phyloP scores from a whole-genome alignment of 495 filamentous ascomycete genomes.

The Penicillium daleae region DNA sequence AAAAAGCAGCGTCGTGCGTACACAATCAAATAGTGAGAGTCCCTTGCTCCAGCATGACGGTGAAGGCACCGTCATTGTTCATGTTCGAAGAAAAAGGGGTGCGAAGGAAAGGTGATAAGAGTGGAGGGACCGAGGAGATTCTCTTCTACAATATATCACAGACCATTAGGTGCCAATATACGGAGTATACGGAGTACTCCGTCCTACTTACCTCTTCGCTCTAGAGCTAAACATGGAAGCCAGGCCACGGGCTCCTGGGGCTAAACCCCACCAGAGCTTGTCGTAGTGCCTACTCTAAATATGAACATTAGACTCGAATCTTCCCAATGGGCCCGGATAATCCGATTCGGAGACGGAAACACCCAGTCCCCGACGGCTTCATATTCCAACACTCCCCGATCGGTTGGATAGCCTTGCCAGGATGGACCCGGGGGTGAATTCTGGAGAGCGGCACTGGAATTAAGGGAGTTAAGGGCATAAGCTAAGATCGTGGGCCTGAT shows the following conservation, averaged over 20 bases:
- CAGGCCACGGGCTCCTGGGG: neutral
- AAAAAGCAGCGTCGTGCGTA: neutral
- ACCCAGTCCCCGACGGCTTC: neutral
- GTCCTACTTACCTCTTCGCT: too few relatives aligned
- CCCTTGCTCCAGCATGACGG: conserved; percentile 4
- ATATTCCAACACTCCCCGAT: neutral
- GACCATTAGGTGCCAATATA: too few relatives aligned
- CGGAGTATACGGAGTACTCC: too few relatives aligned
- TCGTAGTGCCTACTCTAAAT: neutral
- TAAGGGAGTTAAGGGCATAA: neutral
- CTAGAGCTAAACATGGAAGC: neutral
- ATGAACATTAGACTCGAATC: neutral
- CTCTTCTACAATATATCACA: too few relatives aligned
- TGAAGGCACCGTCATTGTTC: conserved; percentile 1
- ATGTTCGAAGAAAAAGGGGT: neutral
- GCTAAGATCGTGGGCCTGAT: neutral
- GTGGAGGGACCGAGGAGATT: neutral
- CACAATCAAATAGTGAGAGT: neutral
- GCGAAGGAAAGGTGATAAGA: neutral
- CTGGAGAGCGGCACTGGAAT: neutral
- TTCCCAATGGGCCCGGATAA: neutral
- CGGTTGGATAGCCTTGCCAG: neutral
- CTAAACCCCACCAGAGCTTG: too few relatives aligned
- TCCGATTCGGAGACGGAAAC: conserved; percentile 10
- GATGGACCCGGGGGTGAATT: neutral